Conservation (phyloP, 2,329 filamentous ascomycete species). For the Epichloe bromicola region DNA sequence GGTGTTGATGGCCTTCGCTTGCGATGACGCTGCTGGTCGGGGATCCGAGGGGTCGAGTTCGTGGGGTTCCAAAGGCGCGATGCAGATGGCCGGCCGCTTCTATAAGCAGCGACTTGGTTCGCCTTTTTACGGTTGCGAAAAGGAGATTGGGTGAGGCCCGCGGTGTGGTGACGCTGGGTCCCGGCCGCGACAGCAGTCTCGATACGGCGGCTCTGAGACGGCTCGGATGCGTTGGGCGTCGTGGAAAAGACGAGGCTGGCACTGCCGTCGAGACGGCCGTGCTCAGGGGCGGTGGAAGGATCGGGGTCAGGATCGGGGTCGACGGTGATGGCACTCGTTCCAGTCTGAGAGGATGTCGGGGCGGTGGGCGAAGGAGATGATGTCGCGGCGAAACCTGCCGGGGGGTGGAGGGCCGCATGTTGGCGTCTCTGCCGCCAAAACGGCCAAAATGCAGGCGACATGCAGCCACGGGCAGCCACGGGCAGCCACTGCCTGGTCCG, state of each 20-base stretch:
- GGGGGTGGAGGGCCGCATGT: no score
- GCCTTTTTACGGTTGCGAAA: conserved; percentile 31
- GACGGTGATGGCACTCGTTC: no score
- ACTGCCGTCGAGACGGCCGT: conserved; percentile 35
- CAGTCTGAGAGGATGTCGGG: no score
- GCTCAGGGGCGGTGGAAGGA: conserved; percentile 12
- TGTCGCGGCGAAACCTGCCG: no score
- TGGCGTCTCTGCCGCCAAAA: no score
- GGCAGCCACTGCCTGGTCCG: no score
- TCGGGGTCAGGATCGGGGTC: background rate
- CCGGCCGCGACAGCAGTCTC: no score
- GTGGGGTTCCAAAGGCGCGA: conserved; percentile 48
- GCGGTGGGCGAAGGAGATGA: no score
- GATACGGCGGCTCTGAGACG: conserved; percentile 12
- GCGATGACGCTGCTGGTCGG: conserved; percentile 14
- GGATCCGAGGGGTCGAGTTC: conserved; percentile 40
- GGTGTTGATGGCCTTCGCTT: conserved; percentile 40
- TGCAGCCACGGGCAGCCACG: background rate
- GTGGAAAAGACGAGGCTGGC: conserved; percentile 29
- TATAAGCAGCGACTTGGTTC: conserved; percentile 9
- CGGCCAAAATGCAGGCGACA: background rate
- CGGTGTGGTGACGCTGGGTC: background rate
- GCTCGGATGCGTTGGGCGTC: conserved; percentile 31
- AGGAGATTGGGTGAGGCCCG: conserved; percentile 14
- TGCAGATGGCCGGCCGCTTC: conserved; percentile 28